These are phyloP conservation scores for Cercospora zeina DNA, from an alignment of 2,329 filamentous ascomycete species.

Conservation along the genomic window DNA sequence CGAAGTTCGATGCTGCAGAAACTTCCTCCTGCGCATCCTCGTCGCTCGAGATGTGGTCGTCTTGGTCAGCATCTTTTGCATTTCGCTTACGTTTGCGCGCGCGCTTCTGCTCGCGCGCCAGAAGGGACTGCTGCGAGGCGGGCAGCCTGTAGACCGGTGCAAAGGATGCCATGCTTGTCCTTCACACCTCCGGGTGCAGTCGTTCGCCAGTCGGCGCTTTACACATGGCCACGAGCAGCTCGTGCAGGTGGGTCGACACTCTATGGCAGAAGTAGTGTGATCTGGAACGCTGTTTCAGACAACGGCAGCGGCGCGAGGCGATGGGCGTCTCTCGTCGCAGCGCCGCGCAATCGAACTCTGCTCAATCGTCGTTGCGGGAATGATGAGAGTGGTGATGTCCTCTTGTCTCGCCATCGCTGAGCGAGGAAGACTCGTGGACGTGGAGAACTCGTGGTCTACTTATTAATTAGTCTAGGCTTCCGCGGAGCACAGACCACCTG, in stretches of 20 bases:
- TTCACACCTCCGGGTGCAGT: conserved; percentile 9
- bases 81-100: conserved; percentile 35
- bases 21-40: conserved; percentile 14
- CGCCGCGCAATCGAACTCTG: background rate
- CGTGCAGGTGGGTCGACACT: conserved; percentile 10
- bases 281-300: background rate
- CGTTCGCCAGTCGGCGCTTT: conserved; percentile 10
- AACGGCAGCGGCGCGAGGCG: conserved; percentile 4
- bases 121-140: conserved; percentile 31
- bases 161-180: conserved; percentile 34
- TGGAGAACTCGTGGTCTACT: background rate
- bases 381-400: background rate
- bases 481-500: background rate
- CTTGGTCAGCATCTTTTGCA: conserved; percentile 23
- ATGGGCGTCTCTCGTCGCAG: background rate
- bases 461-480: background rate
- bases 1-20: conserved; percentile 13
- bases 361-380: background rate
- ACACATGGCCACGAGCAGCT: conserved; percentile 14
- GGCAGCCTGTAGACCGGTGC: conserved; percentile 35
- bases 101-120: conserved; percentile 33
- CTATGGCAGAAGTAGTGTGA: conserved; percentile 7
- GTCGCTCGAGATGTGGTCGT: conserved; percentile 20
- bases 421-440: background rate
- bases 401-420: background rate